Conservation (phyloP, 345 rosid species). For the Salix suchowensis region DNA sequence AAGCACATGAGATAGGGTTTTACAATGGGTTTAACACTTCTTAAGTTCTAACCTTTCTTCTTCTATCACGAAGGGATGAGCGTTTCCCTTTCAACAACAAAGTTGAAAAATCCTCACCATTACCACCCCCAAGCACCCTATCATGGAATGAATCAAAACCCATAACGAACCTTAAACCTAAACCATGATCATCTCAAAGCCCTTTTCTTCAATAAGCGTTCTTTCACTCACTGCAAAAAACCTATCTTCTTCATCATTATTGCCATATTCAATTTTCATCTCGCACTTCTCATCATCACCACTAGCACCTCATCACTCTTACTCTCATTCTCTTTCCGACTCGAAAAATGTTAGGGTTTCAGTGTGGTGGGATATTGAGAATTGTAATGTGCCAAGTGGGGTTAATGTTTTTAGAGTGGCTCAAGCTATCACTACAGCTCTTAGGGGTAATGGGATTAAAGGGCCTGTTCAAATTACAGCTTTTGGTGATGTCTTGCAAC, state of each 20-base stretch:
- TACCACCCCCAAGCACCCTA: background rate
- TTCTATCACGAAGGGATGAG: background rate
- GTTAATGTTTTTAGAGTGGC: conserved; percentile 57
- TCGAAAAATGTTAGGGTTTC: conserved; percentile 53
- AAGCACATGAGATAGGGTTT: conserved; percentile 16
- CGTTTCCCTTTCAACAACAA: background rate
- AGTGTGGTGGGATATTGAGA: conserved; percentile 99
- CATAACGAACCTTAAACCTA: background rate
- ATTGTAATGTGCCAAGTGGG: conserved; percentile 57
- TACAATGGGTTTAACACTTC: background rate
- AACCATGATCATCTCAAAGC: conserved; percentile 20
- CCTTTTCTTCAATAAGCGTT: conserved; percentile 19
- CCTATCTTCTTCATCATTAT: conserved; percentile 1
- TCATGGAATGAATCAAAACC: conserved; percentile 6
- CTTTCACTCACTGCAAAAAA: conserved; percentile 8
- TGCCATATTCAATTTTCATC: conserved; percentile 1
- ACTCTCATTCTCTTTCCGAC: conserved; percentile 13
- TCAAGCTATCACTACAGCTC: conserved; percentile 50
- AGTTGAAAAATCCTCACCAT: background rate
- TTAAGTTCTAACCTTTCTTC: background rate
- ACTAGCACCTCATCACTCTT: conserved; percentile 28
- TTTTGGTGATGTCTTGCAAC: conserved; percentile 65
- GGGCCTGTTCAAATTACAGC: conserved; percentile 81
- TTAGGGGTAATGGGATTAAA: conserved; percentile 65
- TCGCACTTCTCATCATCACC: background rate